Evolutionary conservation across 1,284 basidiomycete species (phyloP), one percentile per base, ranked within the genome.

Genomic region (Pseudozyma thailandica): DNA sequence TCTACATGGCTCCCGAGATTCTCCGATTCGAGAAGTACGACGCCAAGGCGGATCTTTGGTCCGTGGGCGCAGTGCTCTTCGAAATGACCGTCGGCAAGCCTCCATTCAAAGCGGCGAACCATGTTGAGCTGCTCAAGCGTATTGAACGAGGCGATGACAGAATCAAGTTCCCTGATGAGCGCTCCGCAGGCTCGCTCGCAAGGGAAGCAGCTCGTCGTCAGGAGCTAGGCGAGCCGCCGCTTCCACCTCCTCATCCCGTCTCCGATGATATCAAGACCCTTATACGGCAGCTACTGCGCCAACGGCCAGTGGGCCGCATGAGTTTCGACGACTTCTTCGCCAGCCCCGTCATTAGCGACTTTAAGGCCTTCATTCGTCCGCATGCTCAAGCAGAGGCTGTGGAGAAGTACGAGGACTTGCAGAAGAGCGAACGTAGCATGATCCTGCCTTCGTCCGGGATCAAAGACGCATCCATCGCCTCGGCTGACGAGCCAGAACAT

Each of bases 1-100:
- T 99, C 28, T 99, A 99, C 85, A 99, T 98, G 95, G 95, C 96
- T 0, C 95, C 95, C 0, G 95, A 99, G 84, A 98, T 99, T 71
- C 85, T 99, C 18, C 89, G 92, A 20, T 97, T 97, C 83, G 92
- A 98, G 85, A 96, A 95, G 84, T 98, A 99, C 84, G 94, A 97
- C 82, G 94, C 94, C 23, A 97, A 94, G 82, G 95, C 93, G 1
- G 95, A 99, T 81, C 86, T 99, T 1, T 99, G 95, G 95, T 95
- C 93, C 6, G 93, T 98, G 28, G 96, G 95, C 7, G 94, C 96
- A 0, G 95, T 99, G 3, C 85, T 98, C 1, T 98, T 90, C 84
- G 96, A 99, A 84, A 98, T 96, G 91, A 87, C 89, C 18, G 91
- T 94, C 21, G 95, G 94, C 3, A 90, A 90, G 73, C 92, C 96